Evolutionary conservation across 768 basidiomycete genomes (phyloP).

Genomic region (Pisolithus albus): DNA sequence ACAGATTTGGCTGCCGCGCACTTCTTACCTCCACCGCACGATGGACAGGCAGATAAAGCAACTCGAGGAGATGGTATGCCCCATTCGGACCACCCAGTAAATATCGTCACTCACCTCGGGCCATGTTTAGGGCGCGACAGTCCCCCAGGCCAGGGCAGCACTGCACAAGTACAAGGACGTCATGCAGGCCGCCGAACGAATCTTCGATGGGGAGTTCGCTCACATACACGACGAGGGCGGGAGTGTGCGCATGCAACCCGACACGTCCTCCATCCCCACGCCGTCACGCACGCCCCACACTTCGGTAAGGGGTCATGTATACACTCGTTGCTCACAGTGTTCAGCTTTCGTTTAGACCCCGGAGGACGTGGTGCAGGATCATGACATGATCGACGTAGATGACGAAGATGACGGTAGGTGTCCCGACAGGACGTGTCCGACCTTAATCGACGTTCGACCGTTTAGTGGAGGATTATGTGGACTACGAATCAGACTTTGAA

Average conservation of each 20-base stretch:
- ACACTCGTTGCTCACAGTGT: background rate
- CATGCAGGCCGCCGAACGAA: conserved; percentile 82
- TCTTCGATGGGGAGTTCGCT: conserved; percentile 82
- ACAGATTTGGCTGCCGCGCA: background rate
- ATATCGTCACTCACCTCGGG: background rate
- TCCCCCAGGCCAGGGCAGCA: conserved; percentile 76
- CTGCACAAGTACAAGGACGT: conserved; percentile 80
- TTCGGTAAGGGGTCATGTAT: conserved; percentile 12
- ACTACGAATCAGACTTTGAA: conserved; percentile 81
- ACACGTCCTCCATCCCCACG: conserved; percentile 19
- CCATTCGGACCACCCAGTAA: background rate
- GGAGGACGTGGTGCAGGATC: conserved; percentile 44
- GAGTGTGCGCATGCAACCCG: conserved; percentile 41
- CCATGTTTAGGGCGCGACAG: conserved; percentile 64
- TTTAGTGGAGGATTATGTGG: conserved; percentile 53
- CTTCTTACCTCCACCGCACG: conserved; percentile 3
- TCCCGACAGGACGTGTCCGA: background rate
- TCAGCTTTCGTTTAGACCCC: conserved; percentile 42
- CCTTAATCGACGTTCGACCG: background rate
- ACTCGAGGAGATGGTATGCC: conserved; percentile 53
- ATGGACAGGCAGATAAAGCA: conserved; percentile 54
- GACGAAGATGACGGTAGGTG: conserved; percentile 47
- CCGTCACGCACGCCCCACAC: conserved; percentile 21
- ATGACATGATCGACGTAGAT: conserved; percentile 29
- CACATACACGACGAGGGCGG: conserved; percentile 49